phyloP scores from a whole-genome alignment of 2,329 filamentous ascomycete genomes.

The Claviceps purpurea region DNA sequence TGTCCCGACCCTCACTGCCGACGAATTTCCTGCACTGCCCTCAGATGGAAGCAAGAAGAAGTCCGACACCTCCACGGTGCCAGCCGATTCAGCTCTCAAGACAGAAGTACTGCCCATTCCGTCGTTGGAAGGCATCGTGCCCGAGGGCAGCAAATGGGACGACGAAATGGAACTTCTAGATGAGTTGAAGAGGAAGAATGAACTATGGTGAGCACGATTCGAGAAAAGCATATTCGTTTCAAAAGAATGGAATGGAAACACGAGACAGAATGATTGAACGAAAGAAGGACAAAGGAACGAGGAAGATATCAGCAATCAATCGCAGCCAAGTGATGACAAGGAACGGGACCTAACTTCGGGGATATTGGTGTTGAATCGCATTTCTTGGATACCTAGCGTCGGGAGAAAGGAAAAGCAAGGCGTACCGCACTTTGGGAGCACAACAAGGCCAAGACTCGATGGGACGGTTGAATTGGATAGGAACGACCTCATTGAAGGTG shows the following conservation, averaged over 20 bases:
- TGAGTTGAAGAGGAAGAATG: slow-evolving; percentile 13
- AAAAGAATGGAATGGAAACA: background rate
- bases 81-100: slow-evolving; percentile 1
- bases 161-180: slow-evolving; percentile 44
- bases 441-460: background rate
- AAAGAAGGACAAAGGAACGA: background rate
- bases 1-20: slow-evolving; percentile 13
- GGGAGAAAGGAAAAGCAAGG: background rate
- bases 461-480: background rate
- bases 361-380: background rate
- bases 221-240: background rate
- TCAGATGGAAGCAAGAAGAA: slow-evolving; percentile 14
- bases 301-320: background rate
- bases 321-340: background rate
- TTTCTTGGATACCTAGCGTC: background rate
- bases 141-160: slow-evolving; percentile 34
- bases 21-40: slow-evolving; percentile 25
- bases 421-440: too few relatives aligned
- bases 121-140: slow-evolving; percentile 14
- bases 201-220: background rate
- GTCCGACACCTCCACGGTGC: slow-evolving; percentile 6
- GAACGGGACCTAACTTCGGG: background rate
- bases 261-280: background rate
- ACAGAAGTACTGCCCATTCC: slow-evolving; percentile 4
- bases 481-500: background rate